Evolutionary conservation across 495 filamentous ascomycete species (phyloP), one percentile per base, ranked within the genome.

Genomic region (Trichocladium antarcticum): DNA sequence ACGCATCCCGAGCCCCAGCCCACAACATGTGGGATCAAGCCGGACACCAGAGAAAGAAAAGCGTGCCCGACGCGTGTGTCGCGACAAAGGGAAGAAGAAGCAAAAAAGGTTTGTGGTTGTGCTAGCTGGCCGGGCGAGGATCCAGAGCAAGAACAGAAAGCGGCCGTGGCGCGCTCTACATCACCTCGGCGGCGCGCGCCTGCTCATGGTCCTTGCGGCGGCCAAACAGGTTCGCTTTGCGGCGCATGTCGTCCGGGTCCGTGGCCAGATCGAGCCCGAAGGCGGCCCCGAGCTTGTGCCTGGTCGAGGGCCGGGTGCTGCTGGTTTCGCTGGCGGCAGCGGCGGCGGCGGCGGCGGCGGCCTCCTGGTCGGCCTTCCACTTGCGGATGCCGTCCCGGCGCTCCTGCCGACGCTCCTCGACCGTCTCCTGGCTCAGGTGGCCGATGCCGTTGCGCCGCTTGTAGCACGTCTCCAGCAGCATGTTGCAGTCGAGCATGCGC

Each of bases 381-480:
- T 63, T 61, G 3, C 61, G 55, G n/a, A 67, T 59, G 17, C 58
- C 65, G 31, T 67, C 68, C 38, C 81, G 69, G 37, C 82, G 71
- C 59, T 84, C 77, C 43, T 71, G 68, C 36, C 82, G 67, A 42
- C 74, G 71, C 55, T 72, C 70, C 50, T 86, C 83, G 47, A 86
- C 76, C 0, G 67, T 66, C 34, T 81, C 78, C 60, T 85, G 82
- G 62, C 75, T 83, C 20, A 87, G 60, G 61, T 88, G 82, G n/a
- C 83, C 83, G 55, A 93, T 86, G 29, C 88, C 86, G 61, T 87
- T 84, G n/a, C 82, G 72, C 19, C 85, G 75, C 51, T 74, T 74
- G 59, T 86, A 89, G 58, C 84, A 89, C 17, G 84, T 76, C 49
- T 94, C 87, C 62, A 96, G 75, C 11, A 98, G 66, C 7, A 65